Conservation (phyloP, 257 asterid species). For the Solanum etuberosum region DNA sequence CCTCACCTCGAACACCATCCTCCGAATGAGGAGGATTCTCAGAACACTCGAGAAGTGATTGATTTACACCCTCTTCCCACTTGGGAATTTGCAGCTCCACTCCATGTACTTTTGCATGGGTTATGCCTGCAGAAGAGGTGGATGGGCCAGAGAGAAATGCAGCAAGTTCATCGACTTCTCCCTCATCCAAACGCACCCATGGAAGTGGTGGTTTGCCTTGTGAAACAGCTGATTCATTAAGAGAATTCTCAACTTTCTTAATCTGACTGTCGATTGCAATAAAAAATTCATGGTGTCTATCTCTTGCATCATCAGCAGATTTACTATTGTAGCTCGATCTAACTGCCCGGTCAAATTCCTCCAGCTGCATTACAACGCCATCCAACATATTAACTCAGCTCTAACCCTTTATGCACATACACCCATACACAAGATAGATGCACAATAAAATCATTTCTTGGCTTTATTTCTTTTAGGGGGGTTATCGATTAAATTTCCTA, state of each 20-base stretch:
- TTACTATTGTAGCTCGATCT: conserved; percentile 41
- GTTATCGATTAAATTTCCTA: not conserved
- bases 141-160: conserved; percentile 61
- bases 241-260: conserved; percentile 45
- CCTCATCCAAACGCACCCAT: conserved; percentile 81
- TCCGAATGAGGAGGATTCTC: conserved; percentile 43
- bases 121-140: conserved; percentile 14
- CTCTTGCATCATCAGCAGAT: conserved; percentile 56
- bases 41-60: conserved; percentile 18
- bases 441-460: not conserved
- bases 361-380: conserved; percentile 50
- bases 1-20: conserved; percentile 33
- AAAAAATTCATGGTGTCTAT: conserved; percentile 61
- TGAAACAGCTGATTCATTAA: conserved; percentile 38
- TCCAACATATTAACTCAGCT: not conserved
- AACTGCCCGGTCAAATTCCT: conserved; percentile 86
- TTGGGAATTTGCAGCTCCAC: conserved; percentile 16
- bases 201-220: conserved; percentile 78
- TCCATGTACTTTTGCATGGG: conserved; percentile 11
- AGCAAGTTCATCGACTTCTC: conserved; percentile 75
- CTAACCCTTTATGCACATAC: not conserved
- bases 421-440: not conserved
- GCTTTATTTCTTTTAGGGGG: not conserved
- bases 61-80: conserved; percentile 16
- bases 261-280: conserved; percentile 57